Conservation (phyloP, 2,329 filamentous ascomycete genomes). For the Colletotrichum plurivorum region DNA sequence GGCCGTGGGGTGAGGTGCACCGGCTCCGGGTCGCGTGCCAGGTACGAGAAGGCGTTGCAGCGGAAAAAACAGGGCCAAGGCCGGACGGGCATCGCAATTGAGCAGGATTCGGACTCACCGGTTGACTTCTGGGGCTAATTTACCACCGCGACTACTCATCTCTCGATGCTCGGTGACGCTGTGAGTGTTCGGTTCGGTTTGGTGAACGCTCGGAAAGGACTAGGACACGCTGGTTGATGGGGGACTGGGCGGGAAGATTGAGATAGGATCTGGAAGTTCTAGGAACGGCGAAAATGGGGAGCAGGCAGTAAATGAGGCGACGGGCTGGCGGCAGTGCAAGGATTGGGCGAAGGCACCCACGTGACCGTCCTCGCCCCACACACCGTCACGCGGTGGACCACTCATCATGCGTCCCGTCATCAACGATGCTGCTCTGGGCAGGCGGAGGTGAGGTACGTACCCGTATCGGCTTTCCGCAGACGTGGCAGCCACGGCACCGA, state of each 20-base stretch:
- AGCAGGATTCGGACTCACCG: slow-evolving; percentile 72
- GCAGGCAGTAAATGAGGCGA: slow-evolving; percentile 42
- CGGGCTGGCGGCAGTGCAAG: slow-evolving; percentile 37
- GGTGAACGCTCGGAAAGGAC: slow-evolving; percentile 45
- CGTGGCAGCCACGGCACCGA: slow-evolving; percentile 39
- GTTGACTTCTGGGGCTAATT: slow-evolving; percentile 99
- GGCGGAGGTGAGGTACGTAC: slow-evolving; percentile 16
- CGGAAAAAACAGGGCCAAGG: slow-evolving; percentile 21
- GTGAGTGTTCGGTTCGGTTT: slow-evolving; percentile 37
- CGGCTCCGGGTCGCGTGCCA: slow-evolving; percentile 33
- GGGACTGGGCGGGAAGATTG: slow-evolving; percentile 38
- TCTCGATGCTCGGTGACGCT: slow-evolving; percentile 68
- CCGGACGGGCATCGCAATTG: slow-evolving; percentile 16
- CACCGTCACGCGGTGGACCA: slow-evolving; percentile 37
- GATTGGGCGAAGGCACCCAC: slow-evolving; percentile 34
- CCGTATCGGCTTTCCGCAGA: slow-evolving; percentile 33
- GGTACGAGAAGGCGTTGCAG: slow-evolving; percentile 24
- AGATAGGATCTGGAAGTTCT: slow-evolving; percentile 40
- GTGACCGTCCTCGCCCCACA: slow-evolving; percentile 26
- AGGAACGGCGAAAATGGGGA: slow-evolving; percentile 41
- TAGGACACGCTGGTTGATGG: slow-evolving; percentile 46
- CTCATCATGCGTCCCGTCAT: slow-evolving; percentile 39
- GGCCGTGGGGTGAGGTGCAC: slow-evolving; percentile 28
- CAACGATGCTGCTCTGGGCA: slow-evolving; percentile 12
- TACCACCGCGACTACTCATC: slow-evolving; percentile 97